Evolutionary conservation across 192 early-diverging fungal genomes (phyloP).

Genomic region (Coemansia sp.): DNA sequence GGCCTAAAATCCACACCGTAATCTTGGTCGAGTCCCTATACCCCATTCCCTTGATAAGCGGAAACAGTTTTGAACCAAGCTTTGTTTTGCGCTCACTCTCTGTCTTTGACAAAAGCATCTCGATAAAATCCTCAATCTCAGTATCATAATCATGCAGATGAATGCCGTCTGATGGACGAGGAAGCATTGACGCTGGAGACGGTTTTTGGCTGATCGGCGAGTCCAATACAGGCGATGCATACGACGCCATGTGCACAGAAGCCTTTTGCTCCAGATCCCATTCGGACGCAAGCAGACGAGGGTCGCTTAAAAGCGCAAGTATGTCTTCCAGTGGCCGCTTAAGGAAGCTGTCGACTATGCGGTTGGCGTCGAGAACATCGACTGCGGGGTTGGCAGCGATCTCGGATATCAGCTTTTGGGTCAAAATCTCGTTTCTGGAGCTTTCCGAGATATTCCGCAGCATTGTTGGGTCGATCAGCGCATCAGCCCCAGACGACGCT

Average conservation of each 20-base stretch:
- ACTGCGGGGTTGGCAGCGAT: constrained; percentile 45
- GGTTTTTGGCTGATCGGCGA: constrained; percentile 19
- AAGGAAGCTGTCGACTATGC: constrained; percentile 26
- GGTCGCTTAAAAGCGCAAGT: constrained; percentile 45
- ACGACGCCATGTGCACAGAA: constrained; percentile 13
- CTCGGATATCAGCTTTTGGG: constrained; percentile 36
- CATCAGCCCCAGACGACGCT: constrained; percentile 1
- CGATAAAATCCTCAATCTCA: constrained; percentile 49
- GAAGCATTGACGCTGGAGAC: background rate
- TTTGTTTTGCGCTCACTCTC: constrained; percentile 56
- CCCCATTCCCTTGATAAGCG: constrained; percentile 56
- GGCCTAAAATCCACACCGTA: constrained; percentile 57
- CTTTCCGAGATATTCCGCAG: constrained; percentile 33
- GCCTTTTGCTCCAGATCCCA: constrained; percentile 47
- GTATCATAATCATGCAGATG: constrained; percentile 40
- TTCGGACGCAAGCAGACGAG: constrained; percentile 33
- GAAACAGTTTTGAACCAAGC: constrained; percentile 56
- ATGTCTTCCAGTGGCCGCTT: constrained; percentile 41
- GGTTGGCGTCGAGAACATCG: constrained; percentile 30
- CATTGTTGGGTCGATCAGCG: constrained; percentile 40
- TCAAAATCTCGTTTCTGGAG: constrained; percentile 47
- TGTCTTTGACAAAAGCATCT: constrained; percentile 48
- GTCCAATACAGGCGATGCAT: background rate
- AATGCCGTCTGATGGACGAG: constrained; percentile 10
- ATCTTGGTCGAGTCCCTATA: constrained; percentile 54